These are phyloP conservation scores for Beauveria asiatica DNA, from an alignment of 2,329 filamentous ascomycete genomes.

Conservation along the genomic window DNA sequence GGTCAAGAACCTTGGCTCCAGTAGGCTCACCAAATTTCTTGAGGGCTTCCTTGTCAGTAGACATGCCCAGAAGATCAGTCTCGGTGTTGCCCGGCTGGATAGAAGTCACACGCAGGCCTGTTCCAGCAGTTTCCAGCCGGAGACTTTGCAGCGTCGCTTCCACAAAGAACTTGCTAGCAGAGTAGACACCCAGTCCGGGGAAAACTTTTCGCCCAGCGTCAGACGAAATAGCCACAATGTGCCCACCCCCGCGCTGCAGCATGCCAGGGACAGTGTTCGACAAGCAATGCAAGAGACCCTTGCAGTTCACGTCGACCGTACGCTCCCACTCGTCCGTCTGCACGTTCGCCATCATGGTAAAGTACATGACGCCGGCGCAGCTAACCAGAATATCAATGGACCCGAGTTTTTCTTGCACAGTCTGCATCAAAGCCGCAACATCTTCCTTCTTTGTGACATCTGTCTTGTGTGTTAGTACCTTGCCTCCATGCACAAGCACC, in stretches of 20 bases:
- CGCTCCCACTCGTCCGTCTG: slow-evolving; percentile 70
- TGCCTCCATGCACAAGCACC: slow-evolving; percentile 48
- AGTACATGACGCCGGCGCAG: slow-evolving; percentile 82
- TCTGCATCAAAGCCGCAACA: slow-evolving; percentile 56
- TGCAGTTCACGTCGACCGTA: slow-evolving; percentile 81
- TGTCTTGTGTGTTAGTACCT: slow-evolving; percentile 60
- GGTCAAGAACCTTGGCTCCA: slow-evolving; percentile 65
- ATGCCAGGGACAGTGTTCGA: slow-evolving; percentile 62
- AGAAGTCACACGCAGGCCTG: slow-evolving; percentile 62
- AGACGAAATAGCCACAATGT: slow-evolving; percentile 74
- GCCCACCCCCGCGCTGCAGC: slow-evolving; percentile 59
- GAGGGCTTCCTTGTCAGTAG: slow-evolving; percentile 65
- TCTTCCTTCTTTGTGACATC: slow-evolving; percentile 62
- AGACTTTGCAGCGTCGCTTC: slow-evolving; percentile 71
- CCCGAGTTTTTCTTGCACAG: slow-evolving; percentile 54
- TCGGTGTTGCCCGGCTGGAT: slow-evolving; percentile 71
- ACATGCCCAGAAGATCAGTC: slow-evolving; percentile 66
- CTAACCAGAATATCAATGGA: slow-evolving; percentile 71
- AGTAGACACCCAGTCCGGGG: slow-evolving; percentile 74
- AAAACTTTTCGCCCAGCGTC: slow-evolving; percentile 77
- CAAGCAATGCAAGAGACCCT: slow-evolving; percentile 67
- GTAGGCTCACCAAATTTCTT: slow-evolving; percentile 71
- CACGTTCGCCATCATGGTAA: slow-evolving; percentile 74
- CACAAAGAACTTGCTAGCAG: slow-evolving; percentile 77
- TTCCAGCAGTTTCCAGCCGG: slow-evolving; percentile 66